Base-by-base conservation (phyloP, 441 rosid genomes). In the Eruca vesicaria region DNA sequence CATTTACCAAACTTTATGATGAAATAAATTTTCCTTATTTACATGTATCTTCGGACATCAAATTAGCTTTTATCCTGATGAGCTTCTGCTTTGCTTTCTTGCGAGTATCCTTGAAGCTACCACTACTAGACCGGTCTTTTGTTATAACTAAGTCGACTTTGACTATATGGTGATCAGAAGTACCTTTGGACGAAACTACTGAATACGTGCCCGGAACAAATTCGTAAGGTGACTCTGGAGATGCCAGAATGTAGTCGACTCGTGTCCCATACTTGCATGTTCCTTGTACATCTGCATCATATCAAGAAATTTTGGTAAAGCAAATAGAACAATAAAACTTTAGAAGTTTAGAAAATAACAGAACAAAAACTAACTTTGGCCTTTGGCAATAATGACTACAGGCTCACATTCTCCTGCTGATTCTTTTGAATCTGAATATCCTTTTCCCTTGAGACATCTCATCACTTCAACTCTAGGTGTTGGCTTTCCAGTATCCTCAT, bases 151-250 rank as follows among this genome's bases (percentile, higher is more conserved):
- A 55, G 28, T 92, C 97, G 12, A 80, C 98, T 82, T 88, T 88
- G 57, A 92, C 97, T 32, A 94, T 90, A 81, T 94, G 98, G 68
- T 92, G 98, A 86, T 94, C 98, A 19, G 97, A 94, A 5, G 97
- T 94, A 18, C 97, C 98, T 9, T 53, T 53, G 58, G 58, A 53
- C 19, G 58, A 53, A 53, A 53, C 58, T 5, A 53, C 58, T 53
- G 58, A 19, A 53, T 53, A 53, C 72, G 68, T 85, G 0, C 58
- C 58, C 9, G 96, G 97, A 63, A 94, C 86, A 60, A 90, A 89
- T 74, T 82, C 83, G 78, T 82, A 92, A 0, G 87, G 84, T 9
- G 88, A 84, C 33, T 83, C 80, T 23, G 89, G 88, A 14, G 97
- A 89, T 61, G 94, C 84, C 56, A 85, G 68, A 32, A 92, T 62